Evolutionary conservation across 108 stramenopile genomes (phyloP).

Genomic region (Tribonema minus): DNA sequence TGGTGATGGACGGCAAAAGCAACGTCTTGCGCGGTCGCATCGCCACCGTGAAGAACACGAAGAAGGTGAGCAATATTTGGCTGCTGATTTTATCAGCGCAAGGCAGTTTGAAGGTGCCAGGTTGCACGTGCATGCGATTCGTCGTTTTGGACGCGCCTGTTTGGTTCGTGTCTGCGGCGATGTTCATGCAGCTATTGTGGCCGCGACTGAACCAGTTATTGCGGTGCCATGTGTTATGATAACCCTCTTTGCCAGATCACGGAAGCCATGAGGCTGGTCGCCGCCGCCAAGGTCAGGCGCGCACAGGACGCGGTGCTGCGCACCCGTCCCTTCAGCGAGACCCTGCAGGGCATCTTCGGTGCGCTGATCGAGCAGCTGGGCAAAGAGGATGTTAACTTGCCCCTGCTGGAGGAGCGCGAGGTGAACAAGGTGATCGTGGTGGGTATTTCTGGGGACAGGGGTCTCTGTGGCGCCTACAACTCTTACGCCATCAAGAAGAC

Average conservation of each 20-base stretch:
- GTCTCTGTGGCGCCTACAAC: conserved; percentile 95
- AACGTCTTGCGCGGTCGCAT: too few relatives aligned
- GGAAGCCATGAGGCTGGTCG: conserved; percentile 95
- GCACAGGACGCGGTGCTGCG: conserved; percentile 91
- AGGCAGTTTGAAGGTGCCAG: too few relatives aligned
- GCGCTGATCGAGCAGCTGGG: conserved; percentile 71
- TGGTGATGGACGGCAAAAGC: too few relatives aligned
- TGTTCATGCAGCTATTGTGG: too few relatives aligned
- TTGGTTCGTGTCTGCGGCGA: too few relatives aligned
- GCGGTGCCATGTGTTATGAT: too few relatives aligned
- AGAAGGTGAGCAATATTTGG: too few relatives aligned
- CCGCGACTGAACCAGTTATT: too few relatives aligned
- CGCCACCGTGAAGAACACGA: conserved; percentile 54
- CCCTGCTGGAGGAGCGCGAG: conserved; percentile 85
- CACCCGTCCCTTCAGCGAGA: conserved; percentile 91
- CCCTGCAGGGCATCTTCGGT: conserved; percentile 86
- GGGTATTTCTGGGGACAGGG: conserved; percentile 84
- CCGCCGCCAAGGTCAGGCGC: conserved; percentile 91
- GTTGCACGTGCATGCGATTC: too few relatives aligned
- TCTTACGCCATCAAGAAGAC: conserved; percentile 93
- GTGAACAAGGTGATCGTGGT: conserved; percentile 89
- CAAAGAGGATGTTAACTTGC: conserved; percentile 77
- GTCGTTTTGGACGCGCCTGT: too few relatives aligned
- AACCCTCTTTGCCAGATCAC: too few relatives aligned
- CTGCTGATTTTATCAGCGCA: too few relatives aligned